Evolutionary conservation across 805 yeast genomes (phyloP), one percentile per base, ranked within the genome.

Genomic region (Kazachstania psychrophila): DNA sequence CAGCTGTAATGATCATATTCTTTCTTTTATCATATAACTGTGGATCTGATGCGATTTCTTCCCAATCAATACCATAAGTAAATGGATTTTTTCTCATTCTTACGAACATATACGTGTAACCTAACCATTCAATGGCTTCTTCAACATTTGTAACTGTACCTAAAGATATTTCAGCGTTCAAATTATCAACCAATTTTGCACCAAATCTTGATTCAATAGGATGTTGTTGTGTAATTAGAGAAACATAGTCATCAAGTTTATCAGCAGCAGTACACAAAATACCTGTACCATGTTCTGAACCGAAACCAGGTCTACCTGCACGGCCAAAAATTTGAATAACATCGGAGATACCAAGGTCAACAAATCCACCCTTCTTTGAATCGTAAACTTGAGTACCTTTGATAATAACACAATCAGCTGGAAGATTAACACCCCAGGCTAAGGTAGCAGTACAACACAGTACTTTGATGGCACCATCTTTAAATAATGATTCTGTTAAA

Each of bases 361-460:
- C 75, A 52, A 78, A 85, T 0, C 98, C 98, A 70, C 98, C 98
- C 36, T 80, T 81, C 55, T 88, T 85, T 0, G 97, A 72, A 55
- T 92, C 94, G 54, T 92, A 92, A 0, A 92, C 87, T 53, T 89
- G 95, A 0, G 99, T 92, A 0, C 99, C 99, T 52, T 92, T 92
- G 23, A 92, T 77, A 44, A 92, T 84, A 15, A 92, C 99, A 28
- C 87, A 95, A 2, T 96, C 96, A 6, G 98, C 98, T 2, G 99
- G 98, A 41, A 92, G 66, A 54, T 92, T 92, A 14, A 92, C 97
- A 72, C 99, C 99, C 99, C 99, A 92, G 0, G 99, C 99, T 40
- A 92, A 72, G 0, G 99, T 92, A 0, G 98, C 95, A 2, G 99
- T 92, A 70, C 96, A 87, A 51, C 94, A 82, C 13, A 92, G 64